Evolutionary conservation across 768 basidiomycete genomes (phyloP).

Genomic region (Psilocybe cubensis): DNA sequence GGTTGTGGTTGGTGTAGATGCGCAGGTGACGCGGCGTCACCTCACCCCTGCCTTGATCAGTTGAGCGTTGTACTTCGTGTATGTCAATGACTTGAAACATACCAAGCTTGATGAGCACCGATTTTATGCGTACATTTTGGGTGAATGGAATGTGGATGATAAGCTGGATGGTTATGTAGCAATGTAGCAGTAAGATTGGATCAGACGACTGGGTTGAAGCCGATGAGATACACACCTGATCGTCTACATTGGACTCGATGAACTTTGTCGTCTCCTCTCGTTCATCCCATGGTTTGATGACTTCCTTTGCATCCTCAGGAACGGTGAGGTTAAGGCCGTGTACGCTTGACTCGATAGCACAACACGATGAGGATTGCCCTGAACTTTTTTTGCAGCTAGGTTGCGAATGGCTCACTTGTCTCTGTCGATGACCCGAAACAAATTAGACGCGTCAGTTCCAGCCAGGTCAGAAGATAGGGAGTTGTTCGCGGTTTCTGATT

Average conservation of each 20-base stretch:
- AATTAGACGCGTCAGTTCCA: conserved; percentile 53
- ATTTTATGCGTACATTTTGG: conserved; percentile 75
- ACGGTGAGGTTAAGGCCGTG: conserved; percentile 79
- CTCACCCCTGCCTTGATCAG: conserved; percentile 69
- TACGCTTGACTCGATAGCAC: conserved; percentile 54
- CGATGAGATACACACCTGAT: no score
- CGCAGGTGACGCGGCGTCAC: conserved; percentile 74
- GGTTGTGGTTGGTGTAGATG: conserved; percentile 73
- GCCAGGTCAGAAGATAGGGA: conserved; percentile 49
- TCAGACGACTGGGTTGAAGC: conserved; percentile 9
- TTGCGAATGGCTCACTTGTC: conserved; percentile 61
- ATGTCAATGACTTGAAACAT: conserved; percentile 18
- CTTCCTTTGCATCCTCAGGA: conserved; percentile 76
- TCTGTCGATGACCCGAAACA: conserved; percentile 64
- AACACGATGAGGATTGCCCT: conserved; percentile 25
- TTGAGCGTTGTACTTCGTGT: neutral
- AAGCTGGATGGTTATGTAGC: no score
- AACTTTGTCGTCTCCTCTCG: conserved; percentile 68
- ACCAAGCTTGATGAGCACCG: conserved; percentile 80
- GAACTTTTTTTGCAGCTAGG: conserved; percentile 1
- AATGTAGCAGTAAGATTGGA: conserved; percentile 7
- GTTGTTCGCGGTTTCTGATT: conserved; percentile 32
- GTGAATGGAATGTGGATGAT: conserved; percentile 84
- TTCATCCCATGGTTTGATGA: conserved; percentile 85
- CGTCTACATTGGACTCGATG: conserved; percentile 82